phyloP scores from a whole-genome alignment of 2,329 filamentous ascomycete species.

The Apiospora arundinis region DNA sequence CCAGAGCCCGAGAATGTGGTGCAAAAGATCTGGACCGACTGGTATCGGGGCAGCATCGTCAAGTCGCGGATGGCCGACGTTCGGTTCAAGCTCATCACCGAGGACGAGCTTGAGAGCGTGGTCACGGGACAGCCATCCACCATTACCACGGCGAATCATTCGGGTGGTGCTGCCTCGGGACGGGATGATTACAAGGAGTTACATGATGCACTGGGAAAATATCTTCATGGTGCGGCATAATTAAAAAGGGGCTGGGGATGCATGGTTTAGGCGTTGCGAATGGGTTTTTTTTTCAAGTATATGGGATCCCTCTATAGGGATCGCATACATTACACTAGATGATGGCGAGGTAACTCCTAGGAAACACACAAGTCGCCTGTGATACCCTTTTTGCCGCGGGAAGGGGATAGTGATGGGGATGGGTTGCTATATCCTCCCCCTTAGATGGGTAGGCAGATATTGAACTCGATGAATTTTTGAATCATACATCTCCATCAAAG shows the following conservation, averaged over 20 bases:
- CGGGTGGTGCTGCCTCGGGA: background rate
- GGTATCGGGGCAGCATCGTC: conserved; percentile 49
- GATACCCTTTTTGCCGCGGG: background rate
- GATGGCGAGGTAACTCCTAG: background rate
- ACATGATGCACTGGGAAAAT: background rate
- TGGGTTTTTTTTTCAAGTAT: background rate
- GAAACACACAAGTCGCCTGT: background rate
- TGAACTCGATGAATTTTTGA: no score
- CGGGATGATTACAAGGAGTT: background rate
- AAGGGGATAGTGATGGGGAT: background rate
- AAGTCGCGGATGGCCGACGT: conserved; percentile 48
- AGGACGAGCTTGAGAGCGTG: conserved; percentile 48
- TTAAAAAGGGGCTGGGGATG: background rate
- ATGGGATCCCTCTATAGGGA: background rate
- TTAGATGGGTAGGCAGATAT: no score
- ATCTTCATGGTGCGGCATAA: conserved; percentile 15
- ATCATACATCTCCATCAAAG: no score
- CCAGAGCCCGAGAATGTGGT: conserved; percentile 43
- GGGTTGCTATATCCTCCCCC: background rate
- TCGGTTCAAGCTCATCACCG: conserved; percentile 52
- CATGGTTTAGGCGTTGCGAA: background rate
- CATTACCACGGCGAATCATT: background rate
- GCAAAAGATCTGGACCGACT: conserved; percentile 56
- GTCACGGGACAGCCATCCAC: conserved; percentile 25
- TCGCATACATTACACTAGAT: background rate